A percentile compares a stretch with the other conserved stretches of the same genome.
Evolutionary conservation across 1,139 yeast genomes (phyloP).

Genomic region (Suhomyces kunorum): DNA sequence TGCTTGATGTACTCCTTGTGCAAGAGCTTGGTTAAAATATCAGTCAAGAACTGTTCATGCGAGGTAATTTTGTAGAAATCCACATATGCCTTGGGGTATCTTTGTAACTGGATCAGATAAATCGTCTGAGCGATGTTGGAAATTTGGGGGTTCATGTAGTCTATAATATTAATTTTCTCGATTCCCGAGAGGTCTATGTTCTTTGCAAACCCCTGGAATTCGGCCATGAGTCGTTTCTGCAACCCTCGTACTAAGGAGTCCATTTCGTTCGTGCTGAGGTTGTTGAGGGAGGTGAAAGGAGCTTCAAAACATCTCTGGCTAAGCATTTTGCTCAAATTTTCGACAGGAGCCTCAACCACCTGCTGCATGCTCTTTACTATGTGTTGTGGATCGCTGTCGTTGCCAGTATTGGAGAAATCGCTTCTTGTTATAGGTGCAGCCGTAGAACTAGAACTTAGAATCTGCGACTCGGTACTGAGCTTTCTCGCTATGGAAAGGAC

Average conservation of each 20-base stretch:
- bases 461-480: no score
- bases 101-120: constrained; percentile 21
- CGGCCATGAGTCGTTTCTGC: constrained; percentile 2
- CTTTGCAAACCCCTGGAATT: constrained; percentile 6
- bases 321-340: constrained; percentile 1
- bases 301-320: constrained; percentile 8
- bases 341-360: constrained; percentile 3
- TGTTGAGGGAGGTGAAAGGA: constrained; percentile 14
- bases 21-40: constrained; percentile 27
- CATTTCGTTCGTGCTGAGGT: constrained; percentile 7
- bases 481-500: no score
- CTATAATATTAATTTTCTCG: constrained; percentile 17
- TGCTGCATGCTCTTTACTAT: background rate
- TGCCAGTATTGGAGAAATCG: background rate
- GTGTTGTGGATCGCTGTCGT: background rate
- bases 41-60: constrained; percentile 23
- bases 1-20: constrained; percentile 25
- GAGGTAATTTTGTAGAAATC: constrained; percentile 20
- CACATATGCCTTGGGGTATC: constrained; percentile 24
- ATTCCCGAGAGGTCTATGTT: background rate
- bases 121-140: constrained; percentile 23
- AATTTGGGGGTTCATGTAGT: constrained; percentile 36
- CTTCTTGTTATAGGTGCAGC: no score
- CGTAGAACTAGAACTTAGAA: no score
- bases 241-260: constrained; percentile 6